These are phyloP conservation scores for Starmerella cellae DNA, from an alignment of 805 yeast genomes.

Conservation along the genomic window DNA sequence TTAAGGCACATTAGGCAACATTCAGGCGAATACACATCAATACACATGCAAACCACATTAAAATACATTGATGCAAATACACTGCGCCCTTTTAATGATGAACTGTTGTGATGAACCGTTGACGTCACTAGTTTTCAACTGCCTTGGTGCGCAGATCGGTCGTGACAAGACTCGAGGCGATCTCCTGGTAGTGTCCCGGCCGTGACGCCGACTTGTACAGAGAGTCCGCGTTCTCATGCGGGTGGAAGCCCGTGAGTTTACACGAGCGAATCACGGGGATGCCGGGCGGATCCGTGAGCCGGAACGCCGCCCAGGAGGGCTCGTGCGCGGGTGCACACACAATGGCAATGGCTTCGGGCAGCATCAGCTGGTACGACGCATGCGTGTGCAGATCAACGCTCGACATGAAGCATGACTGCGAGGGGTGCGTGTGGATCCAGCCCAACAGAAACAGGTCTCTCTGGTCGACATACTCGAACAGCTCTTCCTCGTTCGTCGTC, in stretches of 20 bases:
- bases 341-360: slow-evolving; percentile 55
- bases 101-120: no score
- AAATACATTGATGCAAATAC: no score
- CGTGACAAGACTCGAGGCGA: slow-evolving; percentile 21
- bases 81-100: no score
- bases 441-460: slow-evolving; percentile 51
- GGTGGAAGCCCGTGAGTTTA: slow-evolving; percentile 43
- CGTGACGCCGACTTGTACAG: slow-evolving; percentile 31
- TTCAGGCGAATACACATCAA: no score
- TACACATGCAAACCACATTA: no score
- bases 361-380: slow-evolving; percentile 53
- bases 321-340: slow-evolving; percentile 45
- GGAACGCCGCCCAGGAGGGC: slow-evolving; percentile 43
- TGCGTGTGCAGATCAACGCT: slow-evolving; percentile 59
- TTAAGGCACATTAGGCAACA: no score
- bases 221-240: slow-evolving; percentile 38
- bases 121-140: no score
- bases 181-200: slow-evolving; percentile 17
- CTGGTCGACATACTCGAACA: slow-evolving; percentile 43
- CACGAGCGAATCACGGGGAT: slow-evolving; percentile 43
- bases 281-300: slow-evolving; percentile 57
- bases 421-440: slow-evolving; percentile 66
- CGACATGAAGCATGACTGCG: slow-evolving; percentile 56
- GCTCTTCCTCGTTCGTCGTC: slow-evolving; percentile 45
- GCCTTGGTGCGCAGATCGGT: slow-evolving; percentile 35